Base-by-base conservation (phyloP, 768 basidiomycete genomes). In the Mycena haematopus region DNA sequence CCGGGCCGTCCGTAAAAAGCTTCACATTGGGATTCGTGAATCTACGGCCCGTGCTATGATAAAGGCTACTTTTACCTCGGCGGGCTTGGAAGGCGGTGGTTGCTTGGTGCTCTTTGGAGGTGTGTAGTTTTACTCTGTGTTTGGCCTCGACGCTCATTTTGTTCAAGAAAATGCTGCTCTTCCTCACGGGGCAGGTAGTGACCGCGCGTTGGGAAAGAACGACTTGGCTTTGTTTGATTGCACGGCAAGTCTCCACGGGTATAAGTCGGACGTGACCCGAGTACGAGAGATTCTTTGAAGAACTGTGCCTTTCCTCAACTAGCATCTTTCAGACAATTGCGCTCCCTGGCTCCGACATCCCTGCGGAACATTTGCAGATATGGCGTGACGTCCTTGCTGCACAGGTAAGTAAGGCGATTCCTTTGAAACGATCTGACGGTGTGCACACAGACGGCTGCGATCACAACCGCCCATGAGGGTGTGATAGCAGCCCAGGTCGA, bases 141-240 rank as follows among this genome's bases (percentile, higher is more conserved):
- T 9, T 13, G 4, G 46, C 21, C 35, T 60, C 35, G 31, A 51
- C 50, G 68, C 31, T 64, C 50, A 19, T 13, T 49, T 21, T 46
- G 56, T 51, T 62, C 62, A 35, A 95, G 93, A 90, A 62, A 91
- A 95, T 68, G 93, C 92, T 6, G 93, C 92, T 3, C 83, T 93
- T 24, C 93, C 93, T 3, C 94, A 95, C 72, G 95, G 93, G 7
- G 80, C 82, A 38, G 91, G 92, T 2, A 88, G 88, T 0, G 90
- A 95, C 70, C 83, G 87, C 33, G 68, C 69, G 0, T 78, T 95
- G 14, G 75, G 73, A 1, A 71, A 76, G 56, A 69, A 78, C 6
- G 93, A 96, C 67, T 83, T 92, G 60, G 82, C 88, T 13, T 79
- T 95, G 15, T 88, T 95, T 61, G 93, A 95, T 71, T 83, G 85